These are phyloP conservation scores for Cadophora sp. DNA, from an alignment of 2,329 filamentous ascomycete species.

Conservation along the genomic window DNA sequence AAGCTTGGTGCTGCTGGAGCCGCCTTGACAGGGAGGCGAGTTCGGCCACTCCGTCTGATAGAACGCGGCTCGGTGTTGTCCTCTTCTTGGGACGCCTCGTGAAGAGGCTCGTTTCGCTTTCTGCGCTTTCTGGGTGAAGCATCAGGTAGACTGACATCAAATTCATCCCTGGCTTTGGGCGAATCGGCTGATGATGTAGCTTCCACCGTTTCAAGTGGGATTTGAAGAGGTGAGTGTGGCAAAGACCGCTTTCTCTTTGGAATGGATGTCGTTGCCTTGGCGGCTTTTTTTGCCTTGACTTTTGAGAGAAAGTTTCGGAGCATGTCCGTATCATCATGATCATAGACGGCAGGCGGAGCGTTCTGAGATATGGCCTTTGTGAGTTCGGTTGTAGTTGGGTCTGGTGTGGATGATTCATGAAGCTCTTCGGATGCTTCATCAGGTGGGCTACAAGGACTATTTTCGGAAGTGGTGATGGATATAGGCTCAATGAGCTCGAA, in stretches of 20 bases:
- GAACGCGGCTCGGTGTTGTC: constrained; percentile 33
- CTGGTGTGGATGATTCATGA: constrained; percentile 23
- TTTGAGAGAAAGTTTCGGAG: constrained; percentile 46
- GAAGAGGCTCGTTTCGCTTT: constrained; percentile 23
- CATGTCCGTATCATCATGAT: constrained; percentile 46
- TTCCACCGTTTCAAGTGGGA: constrained; percentile 38
- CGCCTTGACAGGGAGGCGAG: constrained; percentile 41
- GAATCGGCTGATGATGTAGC: constrained; percentile 34
- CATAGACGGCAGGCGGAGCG: constrained; percentile 23
- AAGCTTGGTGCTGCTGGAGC: constrained; percentile 39
- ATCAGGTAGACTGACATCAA: constrained; percentile 33
- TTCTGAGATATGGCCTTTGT: constrained; percentile 29
- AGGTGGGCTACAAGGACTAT: constrained; percentile 1
- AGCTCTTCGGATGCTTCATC: constrained; percentile 22
- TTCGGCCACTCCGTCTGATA: constrained; percentile 43
- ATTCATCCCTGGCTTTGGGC: constrained; percentile 34
- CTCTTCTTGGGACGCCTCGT: constrained; percentile 27
- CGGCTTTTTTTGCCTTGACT: constrained; percentile 46
- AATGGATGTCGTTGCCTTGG: constrained; percentile 38
- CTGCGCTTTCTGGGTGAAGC: constrained; percentile 33
- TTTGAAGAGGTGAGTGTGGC: constrained; percentile 43
- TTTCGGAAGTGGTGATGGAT: constrained; percentile 14
- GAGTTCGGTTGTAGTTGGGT: constrained; percentile 26
- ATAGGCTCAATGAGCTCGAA: constrained; percentile 29
- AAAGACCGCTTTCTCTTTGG: constrained; percentile 40